phyloP scores from a whole-genome alignment of 169 alveolate genomes.

The Plasmodium coatneyi region DNA sequence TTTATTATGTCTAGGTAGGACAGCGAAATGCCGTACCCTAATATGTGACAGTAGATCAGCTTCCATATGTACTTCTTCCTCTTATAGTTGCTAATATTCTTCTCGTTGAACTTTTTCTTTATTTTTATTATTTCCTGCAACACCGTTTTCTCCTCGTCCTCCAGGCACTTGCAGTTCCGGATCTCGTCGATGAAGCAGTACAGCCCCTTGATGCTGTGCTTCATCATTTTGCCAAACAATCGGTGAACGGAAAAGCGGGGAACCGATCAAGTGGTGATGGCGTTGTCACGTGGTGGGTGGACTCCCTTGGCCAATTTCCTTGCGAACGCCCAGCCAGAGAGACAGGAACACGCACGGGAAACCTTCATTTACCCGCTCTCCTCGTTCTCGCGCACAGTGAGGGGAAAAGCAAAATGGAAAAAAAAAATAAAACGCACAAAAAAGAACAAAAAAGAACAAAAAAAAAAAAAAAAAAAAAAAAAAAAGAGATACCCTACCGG shows the following conservation, averaged over 20 bases:
- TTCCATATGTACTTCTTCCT: slow-evolving; percentile 95
- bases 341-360: background rate
- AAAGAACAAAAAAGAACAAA: no score
- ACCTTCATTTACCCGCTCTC: background rate
- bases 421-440: no score
- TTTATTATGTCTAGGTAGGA: slow-evolving; percentile 94
- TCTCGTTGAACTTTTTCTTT: slow-evolving; percentile 90
- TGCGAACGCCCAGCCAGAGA: background rate
- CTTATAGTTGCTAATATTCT: slow-evolving; percentile 93
- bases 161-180: slow-evolving; percentile 74
- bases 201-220: slow-evolving; percentile 48
- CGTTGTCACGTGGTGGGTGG: background rate
- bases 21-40: slow-evolving; percentile 96
- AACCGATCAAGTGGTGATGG: no score
- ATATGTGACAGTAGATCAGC: slow-evolving; percentile 93
- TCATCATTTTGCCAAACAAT: slow-evolving; percentile 14
- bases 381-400: background rate
- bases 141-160: slow-evolving; percentile 91
- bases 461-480: no score
- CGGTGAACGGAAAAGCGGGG: no score
- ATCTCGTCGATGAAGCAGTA: slow-evolving; percentile 63
- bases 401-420: background rate
- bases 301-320: background rate
- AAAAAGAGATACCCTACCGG: background rate
- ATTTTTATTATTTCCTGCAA: slow-evolving; percentile 95